Evolutionary conservation across 257 asterid species (phyloP).

Genomic region (Vinca minor): DNA sequence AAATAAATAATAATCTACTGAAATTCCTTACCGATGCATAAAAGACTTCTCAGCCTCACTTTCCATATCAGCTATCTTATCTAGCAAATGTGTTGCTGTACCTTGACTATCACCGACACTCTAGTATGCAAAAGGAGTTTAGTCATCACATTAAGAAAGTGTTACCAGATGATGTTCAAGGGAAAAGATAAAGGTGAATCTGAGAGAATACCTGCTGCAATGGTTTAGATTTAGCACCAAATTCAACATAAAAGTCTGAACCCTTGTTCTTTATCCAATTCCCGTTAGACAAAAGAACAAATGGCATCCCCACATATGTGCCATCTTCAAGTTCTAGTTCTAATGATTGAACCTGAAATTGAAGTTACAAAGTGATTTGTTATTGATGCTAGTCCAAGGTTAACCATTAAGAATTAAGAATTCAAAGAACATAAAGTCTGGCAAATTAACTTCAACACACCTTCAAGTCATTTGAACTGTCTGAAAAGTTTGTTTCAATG

Average conservation of each 20-base stretch:
- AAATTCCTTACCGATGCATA: constrained; percentile 76
- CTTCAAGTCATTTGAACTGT: constrained; percentile 41
- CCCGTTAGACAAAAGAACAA: constrained; percentile 73
- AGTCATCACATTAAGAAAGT: constrained; percentile 14
- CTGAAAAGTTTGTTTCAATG: constrained; percentile 56
- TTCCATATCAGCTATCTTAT: constrained; percentile 80
- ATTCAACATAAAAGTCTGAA: constrained; percentile 73
- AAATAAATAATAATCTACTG: background rate
- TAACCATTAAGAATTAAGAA: too few relatives aligned
- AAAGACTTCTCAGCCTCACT: constrained; percentile 98
- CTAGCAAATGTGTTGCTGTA: constrained; percentile 68
- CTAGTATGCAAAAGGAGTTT: constrained; percentile 14
- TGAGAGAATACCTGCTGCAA: constrained; percentile 39
- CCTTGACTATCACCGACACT: constrained; percentile 67
- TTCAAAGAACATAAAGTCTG: background rate
- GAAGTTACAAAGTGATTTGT: background rate
- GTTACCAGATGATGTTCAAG: background rate
- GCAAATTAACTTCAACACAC: constrained; percentile 27
- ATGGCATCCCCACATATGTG: constrained; percentile 81
- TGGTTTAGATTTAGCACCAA: constrained; percentile 33
- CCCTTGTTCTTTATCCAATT: constrained; percentile 78
- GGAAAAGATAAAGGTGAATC: background rate
- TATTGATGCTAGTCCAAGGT: constrained; percentile 8
- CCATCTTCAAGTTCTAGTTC: constrained; percentile 69
- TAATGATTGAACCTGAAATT: constrained; percentile 66